Evolutionary conservation across 2,329 filamentous ascomycete species (phyloP).

Genomic region (Cyclaneusma minus): DNA sequence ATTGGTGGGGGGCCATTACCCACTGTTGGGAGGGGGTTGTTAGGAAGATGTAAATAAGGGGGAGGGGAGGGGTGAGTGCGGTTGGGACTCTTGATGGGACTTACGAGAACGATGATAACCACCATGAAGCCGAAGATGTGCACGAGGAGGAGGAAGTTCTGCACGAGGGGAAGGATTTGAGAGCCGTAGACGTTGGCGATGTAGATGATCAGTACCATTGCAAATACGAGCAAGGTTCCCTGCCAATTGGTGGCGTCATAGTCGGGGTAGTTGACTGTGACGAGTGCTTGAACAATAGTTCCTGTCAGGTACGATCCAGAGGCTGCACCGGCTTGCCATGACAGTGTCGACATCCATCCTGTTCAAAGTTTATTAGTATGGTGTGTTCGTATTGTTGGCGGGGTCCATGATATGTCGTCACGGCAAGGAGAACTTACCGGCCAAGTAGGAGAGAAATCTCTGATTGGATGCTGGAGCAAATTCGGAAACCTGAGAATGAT

Average conservation of each 20-base stretch:
- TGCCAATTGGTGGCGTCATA: slow-evolving; percentile 25
- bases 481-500: too few relatives aligned
- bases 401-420: neutral
- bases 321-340: slow-evolving; percentile 27
- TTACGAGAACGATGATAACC: slow-evolving; percentile 25
- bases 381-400: neutral
- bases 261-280: slow-evolving; percentile 21
- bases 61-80: slow-evolving; percentile 16
- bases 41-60: slow-evolving; percentile 5
- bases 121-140: slow-evolving; percentile 28
- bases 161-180: slow-evolving; percentile 24
- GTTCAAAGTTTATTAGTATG: slow-evolving; percentile 4
- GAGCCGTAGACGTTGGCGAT: slow-evolving; percentile 28
- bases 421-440: slow-evolving; percentile 18
- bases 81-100: slow-evolving; percentile 18
- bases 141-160: slow-evolving; percentile 26
- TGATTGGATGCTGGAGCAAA: slow-evolving; percentile 31
- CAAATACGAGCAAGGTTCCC: slow-evolving; percentile 26
- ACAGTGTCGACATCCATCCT: slow-evolving; percentile 29
- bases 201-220: slow-evolving; percentile 23
- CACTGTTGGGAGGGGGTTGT: too few relatives aligned
- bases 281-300: slow-evolving; percentile 28
- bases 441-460: slow-evolving; percentile 36
- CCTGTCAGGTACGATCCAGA: slow-evolving; percentile 25
- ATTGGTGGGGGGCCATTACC: slow-evolving; percentile 13